Percentiles rank a stretch among this genome's conserved stretches.
These are phyloP conservation scores for Tieghemostelium lacteum DNA, from an alignment of 78 protist species.

Conservation along the genomic window DNA sequence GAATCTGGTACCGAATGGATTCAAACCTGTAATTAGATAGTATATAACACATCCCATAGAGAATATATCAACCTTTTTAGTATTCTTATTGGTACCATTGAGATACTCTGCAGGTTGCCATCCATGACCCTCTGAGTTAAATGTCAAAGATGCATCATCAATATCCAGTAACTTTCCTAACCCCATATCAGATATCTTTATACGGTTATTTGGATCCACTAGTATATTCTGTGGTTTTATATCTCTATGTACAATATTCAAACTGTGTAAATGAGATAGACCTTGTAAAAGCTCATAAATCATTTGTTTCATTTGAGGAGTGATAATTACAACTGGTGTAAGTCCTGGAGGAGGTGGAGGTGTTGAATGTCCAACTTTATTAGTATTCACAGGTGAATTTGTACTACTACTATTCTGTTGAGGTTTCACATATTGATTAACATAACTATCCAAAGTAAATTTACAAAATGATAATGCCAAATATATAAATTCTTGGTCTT, in stretches of 20 bases:
- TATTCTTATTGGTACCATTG: constrained; percentile 41
- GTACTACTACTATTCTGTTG: background rate
- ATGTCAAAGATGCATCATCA: constrained; percentile 67
- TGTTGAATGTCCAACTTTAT: background rate
- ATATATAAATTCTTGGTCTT: constrained; percentile 86
- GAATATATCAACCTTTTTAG: constrained; percentile 89
- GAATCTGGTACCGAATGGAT: constrained; percentile 89
- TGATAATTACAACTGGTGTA: constrained; percentile 45
- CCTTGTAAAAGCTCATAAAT: constrained; percentile 84
- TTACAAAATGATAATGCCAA: constrained; percentile 75
- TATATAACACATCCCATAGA: constrained; percentile 86
- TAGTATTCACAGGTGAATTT: background rate
- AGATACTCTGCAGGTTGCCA: constrained; percentile 93
- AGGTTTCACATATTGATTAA: background rate
- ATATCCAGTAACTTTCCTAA: constrained; percentile 75
- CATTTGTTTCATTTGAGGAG: constrained; percentile 76
- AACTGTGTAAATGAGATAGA: constrained; percentile 81
- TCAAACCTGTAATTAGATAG: constrained; percentile 82
- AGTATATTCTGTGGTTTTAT: constrained; percentile 76
- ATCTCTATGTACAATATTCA: constrained; percentile 84
- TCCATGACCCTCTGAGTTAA: constrained; percentile 85
- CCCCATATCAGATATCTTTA: constrained; percentile 80
- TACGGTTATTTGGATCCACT: constrained; percentile 18
- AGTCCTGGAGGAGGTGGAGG: constrained; percentile 55
- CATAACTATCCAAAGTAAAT: constrained; percentile 18